Base-by-base conservation (phyloP, 164 flowering plant species). In the Nymphaea thermarum region DNA sequence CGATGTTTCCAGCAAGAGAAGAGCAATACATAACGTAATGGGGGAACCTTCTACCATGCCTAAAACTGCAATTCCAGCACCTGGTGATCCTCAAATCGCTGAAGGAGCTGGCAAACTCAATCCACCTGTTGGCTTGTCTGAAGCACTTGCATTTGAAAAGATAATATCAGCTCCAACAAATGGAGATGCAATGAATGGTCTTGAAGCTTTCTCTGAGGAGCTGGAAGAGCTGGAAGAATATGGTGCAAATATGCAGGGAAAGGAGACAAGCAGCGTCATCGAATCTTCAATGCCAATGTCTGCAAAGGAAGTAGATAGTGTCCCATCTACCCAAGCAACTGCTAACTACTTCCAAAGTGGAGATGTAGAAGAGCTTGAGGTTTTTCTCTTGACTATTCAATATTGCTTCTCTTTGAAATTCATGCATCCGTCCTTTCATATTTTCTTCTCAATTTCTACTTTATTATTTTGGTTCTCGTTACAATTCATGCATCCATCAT, bases 281-380 rank as follows among this genome's bases (percentile, higher is more conserved):
- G 78, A 64, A 10, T 66, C 82, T 45, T 75, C 68, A 55, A 45
- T 53, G 42, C 60, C 67, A 62, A 75, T 71, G 64, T 66, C 63
- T n/a, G 71, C 64, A 51, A 78, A 62, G 65, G 77, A 41, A 65
- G 64, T 71, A 43, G 60, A 14, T 43, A 42, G 73, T 71, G 60
- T 73, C 60, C 71, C 25, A 4, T 61, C 64, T 61, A 6, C 5
- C 16, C 64, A 8, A 2, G 25, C 42, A 61, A 17, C 61, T 14
- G 61, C 62, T 25, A 43, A 67, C 70, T 66, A 66, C 65, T 67
- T 68, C 51, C 75, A 70, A 43, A 77, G 62, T 61, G 83, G 79
- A 41, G 79, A 77, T 73, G 68, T 85, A 63, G 97, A 89, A 76
- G 97, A 91, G 80, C 95, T 91, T 70, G 97, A 89, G 97, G 97